These are phyloP conservation scores for Vinca minor DNA, from an alignment of 257 asterid genomes.

Conservation along the genomic window DNA sequence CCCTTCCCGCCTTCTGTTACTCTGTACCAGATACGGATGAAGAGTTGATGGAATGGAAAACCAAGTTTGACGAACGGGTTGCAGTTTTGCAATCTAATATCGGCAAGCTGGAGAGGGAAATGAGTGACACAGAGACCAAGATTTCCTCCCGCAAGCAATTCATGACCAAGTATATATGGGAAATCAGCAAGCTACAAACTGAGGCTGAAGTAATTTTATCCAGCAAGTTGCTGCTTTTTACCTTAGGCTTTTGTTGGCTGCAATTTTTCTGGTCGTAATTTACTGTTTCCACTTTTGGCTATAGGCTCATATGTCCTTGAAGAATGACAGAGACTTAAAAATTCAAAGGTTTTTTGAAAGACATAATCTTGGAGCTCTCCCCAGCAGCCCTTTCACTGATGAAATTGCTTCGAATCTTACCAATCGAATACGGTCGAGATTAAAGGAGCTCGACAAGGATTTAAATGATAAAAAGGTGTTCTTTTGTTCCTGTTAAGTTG, in stretches of 20 bases:
- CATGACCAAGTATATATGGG: conserved; percentile 31
- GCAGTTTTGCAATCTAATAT: conserved; percentile 45
- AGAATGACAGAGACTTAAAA: conserved; percentile 58
- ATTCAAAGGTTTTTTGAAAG: conserved; percentile 45
- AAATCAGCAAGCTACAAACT: conserved; percentile 64
- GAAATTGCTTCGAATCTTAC: conserved; percentile 65
- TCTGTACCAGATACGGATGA: conserved; percentile 72
- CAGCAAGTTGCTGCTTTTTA: conserved; percentile 18
- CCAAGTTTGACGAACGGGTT: conserved; percentile 72
- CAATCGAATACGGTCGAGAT: conserved; percentile 48
- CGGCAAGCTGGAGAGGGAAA: conserved; percentile 64
- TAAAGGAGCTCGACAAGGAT: conserved; percentile 47
- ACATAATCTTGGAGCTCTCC: conserved; percentile 68
- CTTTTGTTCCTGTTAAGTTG: conserved; percentile 15
- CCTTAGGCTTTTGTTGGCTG: conserved; percentile 12
- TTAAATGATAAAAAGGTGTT: conserved; percentile 69
- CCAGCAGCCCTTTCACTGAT: conserved; percentile 52
- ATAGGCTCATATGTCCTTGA: conserved; percentile 57
- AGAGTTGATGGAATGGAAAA: conserved; percentile 85
- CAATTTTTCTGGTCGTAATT: conserved; percentile 15
- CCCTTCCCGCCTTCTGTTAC: conserved; percentile 10
- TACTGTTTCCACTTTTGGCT: conserved; percentile 19
- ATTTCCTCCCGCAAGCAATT: conserved; percentile 31
- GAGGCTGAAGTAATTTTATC: conserved; percentile 54
- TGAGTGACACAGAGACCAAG: conserved; percentile 46